Base-by-base conservation (phyloP, 75 land plant species). In the Adiantum capillusveneris region DNA sequence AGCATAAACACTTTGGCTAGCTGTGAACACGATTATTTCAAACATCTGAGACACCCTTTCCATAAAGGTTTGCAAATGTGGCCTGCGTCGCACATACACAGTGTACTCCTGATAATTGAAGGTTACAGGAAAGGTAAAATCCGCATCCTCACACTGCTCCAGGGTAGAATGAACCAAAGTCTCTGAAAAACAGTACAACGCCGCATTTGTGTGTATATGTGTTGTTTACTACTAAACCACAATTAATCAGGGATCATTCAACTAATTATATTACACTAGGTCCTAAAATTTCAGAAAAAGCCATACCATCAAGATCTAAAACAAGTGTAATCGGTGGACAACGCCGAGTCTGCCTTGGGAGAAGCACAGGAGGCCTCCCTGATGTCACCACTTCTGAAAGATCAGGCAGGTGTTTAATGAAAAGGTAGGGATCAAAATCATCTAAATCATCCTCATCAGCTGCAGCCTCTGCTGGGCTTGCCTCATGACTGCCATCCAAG, bases 1-100 rank as follows among this genome's bases (percentile, higher is more conserved):
- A 9, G 86, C 94, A 65, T 88, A 88, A 17, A 84, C 80, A 39
- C 94, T 88, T 50, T 85, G 83, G 50, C 89, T 85, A n/a, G 94
- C 88, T 19, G 89, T 88, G 44, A 88, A 85, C 19, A 88, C 75
- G 34, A 85, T 85, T 14, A 85, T 73, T 73, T 88, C 94, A 73
- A 88, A 88, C 43, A 71, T 66, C 45, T 70, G 68, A 7, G 85
- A 62, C 34, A 85, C 81, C 50, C 77, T 79, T 45, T 88, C 85
- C 79, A 88, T 57, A 57, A 88, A 88, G 41, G 77, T 73, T 62
- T 70, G 78, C 13, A 88, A 77, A 63, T 80, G 60, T 51, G 94
- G 94, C 25, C 94, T 81, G 42, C 88, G 75, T 11, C 78, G 70
- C 16, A 88, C 94, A 70, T 88, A 82, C 17, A 88, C 70, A n/a